Evolutionary conservation across 352 stramenopile genomes (phyloP), one percentile per base, ranked within the genome.

Genomic region (Phytophthora podocarpi): DNA sequence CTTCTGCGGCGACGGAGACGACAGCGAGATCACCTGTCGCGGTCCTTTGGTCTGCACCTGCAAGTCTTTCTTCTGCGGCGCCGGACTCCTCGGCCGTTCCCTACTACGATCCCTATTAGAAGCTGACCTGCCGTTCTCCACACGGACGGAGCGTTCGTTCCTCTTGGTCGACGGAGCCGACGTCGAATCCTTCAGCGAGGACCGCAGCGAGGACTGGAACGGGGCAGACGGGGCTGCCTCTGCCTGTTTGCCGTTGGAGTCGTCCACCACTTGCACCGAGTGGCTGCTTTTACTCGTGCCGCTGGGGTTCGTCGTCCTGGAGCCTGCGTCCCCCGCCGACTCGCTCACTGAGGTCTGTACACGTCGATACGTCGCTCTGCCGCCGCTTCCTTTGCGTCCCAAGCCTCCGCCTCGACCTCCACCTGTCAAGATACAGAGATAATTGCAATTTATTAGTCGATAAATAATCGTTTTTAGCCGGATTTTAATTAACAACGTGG

Each of bases 141-240:
- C 61, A 43, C 54, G 48, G 15, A 70, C 59, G 9, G 34, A 62
- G 16, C 58, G 57, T 15, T 70, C 57, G 16, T 42, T 70, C 35
- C 16, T 48, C 51, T 75, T 75, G 10, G 21, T 31, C 5, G 35
- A 32, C 8, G 61, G 20, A 11, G 11, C 18, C 28, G 51, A 21
- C 21, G 49, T 31, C 15, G 80, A 73, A 20, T 74, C 49, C 52
- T 74, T 71, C 28, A 90, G 34, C 9, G 83, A 91, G 35, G 81
- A 87, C 37, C 42, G 70, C 52, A 93, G 31, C 5, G 84, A 90
- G 18, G 84, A 91, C 46, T 57, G 62, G 36, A 89, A 90, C 4
- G 64, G 42, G 16, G 24, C 40, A 28, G 51, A 40, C 6, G 47
- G 27, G 13, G 50, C 48, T 24, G 36, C 34, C 1, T 63, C 53